Conservation (phyloP, 768 basidiomycete species). For the Xerocomus brunneocitrinus region DNA sequence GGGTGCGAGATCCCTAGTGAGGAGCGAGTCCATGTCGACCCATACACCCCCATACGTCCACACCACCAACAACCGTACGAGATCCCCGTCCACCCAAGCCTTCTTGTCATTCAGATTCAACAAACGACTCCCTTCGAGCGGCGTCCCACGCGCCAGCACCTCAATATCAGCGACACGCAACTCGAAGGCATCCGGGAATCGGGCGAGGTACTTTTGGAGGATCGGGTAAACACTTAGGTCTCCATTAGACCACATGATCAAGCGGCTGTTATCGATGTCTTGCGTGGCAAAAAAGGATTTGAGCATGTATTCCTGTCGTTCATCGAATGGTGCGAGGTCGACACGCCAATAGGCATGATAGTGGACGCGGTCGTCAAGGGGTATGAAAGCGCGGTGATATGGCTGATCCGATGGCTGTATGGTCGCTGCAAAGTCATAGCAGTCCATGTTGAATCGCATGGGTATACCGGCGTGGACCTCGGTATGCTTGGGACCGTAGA, state of each 20-base stretch:
- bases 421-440: constrained; percentile 89
- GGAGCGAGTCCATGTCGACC: constrained; percentile 95
- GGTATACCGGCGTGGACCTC: constrained; percentile 79
- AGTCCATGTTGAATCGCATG: constrained; percentile 78
- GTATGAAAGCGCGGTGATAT: constrained; percentile 8
- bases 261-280: constrained; percentile 51
- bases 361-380: constrained; percentile 46
- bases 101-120: constrained; percentile 63
- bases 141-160: constrained; percentile 68
- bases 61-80: constrained; percentile 80
- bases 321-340: constrained; percentile 77
- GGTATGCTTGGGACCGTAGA: constrained; percentile 61
- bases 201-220: constrained; percentile 52
- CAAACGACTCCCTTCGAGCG: constrained; percentile 60
- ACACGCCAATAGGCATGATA: constrained; percentile 95
- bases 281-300: constrained; percentile 95
- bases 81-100: constrained; percentile 94
- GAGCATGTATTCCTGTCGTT: constrained; percentile 86
- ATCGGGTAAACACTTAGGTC: constrained; percentile 55
- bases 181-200: constrained; percentile 69
- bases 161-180: constrained; percentile 66
- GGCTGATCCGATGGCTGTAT: constrained; percentile 40
- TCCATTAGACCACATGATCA: constrained; percentile 93
- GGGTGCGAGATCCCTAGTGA: constrained; percentile 83
- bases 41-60: constrained; percentile 93